These are phyloP conservation scores for Secale cereale DNA, from an alignment of 176 grass and related monocot genomes.

Conservation along the genomic window DNA sequence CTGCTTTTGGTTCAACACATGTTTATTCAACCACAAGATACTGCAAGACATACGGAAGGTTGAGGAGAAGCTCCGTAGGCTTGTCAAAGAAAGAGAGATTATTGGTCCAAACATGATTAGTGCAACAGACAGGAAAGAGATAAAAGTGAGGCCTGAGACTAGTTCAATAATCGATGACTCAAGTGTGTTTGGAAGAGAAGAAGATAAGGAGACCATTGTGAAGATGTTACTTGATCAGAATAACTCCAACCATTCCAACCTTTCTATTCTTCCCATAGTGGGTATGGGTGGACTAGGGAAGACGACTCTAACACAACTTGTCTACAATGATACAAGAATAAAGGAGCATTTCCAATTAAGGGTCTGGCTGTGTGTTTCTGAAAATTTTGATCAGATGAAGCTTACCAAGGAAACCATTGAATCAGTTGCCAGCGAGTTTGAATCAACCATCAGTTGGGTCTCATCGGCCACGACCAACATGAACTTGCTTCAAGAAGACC, in stretches of 20 bases:
- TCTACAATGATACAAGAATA: conserved; percentile 73
- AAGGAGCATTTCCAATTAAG: conserved; percentile 59
- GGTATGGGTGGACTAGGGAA: conserved; percentile 84
- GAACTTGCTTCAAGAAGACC: conserved; percentile 64
- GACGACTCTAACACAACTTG: conserved; percentile 63
- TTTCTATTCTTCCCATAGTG: conserved; percentile 64
- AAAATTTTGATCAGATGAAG: conserved; percentile 70
- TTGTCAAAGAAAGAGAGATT: conserved; percentile 51
- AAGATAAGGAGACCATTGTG: conserved; percentile 62
- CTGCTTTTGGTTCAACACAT: conserved; percentile 35
- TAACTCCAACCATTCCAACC: background rate
- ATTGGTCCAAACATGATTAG: conserved; percentile 45
- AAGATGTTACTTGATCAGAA: conserved; percentile 33
- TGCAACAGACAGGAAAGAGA: conserved; percentile 25
- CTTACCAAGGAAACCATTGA: conserved; percentile 72
- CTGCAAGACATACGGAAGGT: conserved; percentile 44
- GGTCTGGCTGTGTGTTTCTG: conserved; percentile 75
- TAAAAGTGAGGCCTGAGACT: conserved; percentile 41
- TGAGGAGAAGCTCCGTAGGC: conserved; percentile 43
- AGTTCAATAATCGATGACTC: conserved; percentile 67
- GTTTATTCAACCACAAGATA: conserved; percentile 42
- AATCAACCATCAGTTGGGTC: conserved; percentile 39
- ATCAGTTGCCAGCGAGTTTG: conserved; percentile 41
- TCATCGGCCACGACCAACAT: conserved; percentile 50
- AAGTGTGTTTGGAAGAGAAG: conserved; percentile 61